Evolutionary conservation across 2,329 filamentous ascomycete species (phyloP).

Genomic region (Diplodia sapinea): DNA sequence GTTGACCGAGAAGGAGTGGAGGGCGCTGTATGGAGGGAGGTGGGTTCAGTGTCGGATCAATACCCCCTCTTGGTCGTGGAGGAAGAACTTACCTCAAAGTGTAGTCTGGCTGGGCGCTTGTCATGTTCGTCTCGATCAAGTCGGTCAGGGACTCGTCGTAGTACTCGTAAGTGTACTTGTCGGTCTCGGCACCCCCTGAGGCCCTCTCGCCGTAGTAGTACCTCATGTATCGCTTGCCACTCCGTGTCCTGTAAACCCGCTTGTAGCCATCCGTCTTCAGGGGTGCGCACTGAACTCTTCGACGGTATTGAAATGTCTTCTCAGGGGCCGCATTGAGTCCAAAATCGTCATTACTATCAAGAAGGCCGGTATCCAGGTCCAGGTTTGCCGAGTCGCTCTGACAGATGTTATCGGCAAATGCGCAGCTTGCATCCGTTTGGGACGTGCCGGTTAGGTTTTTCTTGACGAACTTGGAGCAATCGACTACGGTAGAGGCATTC

Average conservation of each 20-base stretch:
- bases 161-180: constrained; percentile 11
- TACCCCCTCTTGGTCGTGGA: neutral
- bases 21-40: neutral
- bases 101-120: constrained; percentile 3
- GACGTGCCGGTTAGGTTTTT: constrained; percentile 14
- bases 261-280: constrained; percentile 28
- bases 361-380: constrained; percentile 34
- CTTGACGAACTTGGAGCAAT: constrained; percentile 24
- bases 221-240: neutral
- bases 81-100: constrained; percentile 2
- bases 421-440: constrained; percentile 31
- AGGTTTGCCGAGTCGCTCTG: constrained; percentile 32
- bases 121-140: neutral
- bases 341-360: constrained; percentile 36
- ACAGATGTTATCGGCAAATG: constrained; percentile 33
- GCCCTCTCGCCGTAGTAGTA: constrained; percentile 9
- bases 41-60: neutral
- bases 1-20: constrained; percentile 6
- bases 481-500: neutral
- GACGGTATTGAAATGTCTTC: constrained; percentile 31
- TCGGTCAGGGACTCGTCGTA: neutral
- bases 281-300: constrained; percentile 32
- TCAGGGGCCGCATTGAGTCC: constrained; percentile 36
- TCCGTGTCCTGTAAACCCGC: neutral
- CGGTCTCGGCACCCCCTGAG: neutral